Evolutionary conservation across 768 basidiomycete species (phyloP), one percentile per base, ranked within the genome.

Genomic region (Russula olivacea): DNA sequence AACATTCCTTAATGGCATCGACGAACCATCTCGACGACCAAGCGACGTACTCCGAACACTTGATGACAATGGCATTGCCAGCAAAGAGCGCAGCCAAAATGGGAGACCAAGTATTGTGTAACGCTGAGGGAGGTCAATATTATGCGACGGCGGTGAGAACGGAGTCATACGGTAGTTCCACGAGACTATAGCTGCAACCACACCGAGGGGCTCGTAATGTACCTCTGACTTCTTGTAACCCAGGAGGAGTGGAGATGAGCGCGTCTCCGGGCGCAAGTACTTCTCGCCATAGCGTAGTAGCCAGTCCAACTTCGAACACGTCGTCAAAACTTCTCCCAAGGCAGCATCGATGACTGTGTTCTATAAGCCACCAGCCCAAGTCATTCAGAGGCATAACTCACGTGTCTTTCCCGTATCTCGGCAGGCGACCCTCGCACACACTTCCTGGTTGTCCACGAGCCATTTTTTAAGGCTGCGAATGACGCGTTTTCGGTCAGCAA

Each of bases 371-470:
- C 50, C 53, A 4, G 25, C 0, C 30, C 47, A 47, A 47, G 45
- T 19, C 36, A 54, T 17, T 7, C 34, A 41, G 15, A 43, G 23
- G 34, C 47, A 50, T 41, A 34, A 81, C 89, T 73, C 69, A 91
- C 91, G 76, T 30, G 95, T 98, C 80, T 98, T 99, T 47, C 96
- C 96, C 0, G 93, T 93, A 74, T 99, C 96, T 36, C 96, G 80
- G 71, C 91, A 93, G 25, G 92, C 92, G 30, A 96, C 89, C 47
- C 87, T 80, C 36, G 92, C 92, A 66, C 93, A 91, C 25, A 78
- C 75, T 58, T 93, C 89, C 76, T 94, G 90, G 70, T 98, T 94
- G 66, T 89, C 86, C 38, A 98, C 86, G 6, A 96, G 79, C 96
- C 96, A 99, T 67, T 89, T 90, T 71, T 93, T 79, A 64, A 99